Evolutionary conservation across 495 filamentous ascomycete genomes (phyloP).

Genomic region (Glarea lozoyensis): DNA sequence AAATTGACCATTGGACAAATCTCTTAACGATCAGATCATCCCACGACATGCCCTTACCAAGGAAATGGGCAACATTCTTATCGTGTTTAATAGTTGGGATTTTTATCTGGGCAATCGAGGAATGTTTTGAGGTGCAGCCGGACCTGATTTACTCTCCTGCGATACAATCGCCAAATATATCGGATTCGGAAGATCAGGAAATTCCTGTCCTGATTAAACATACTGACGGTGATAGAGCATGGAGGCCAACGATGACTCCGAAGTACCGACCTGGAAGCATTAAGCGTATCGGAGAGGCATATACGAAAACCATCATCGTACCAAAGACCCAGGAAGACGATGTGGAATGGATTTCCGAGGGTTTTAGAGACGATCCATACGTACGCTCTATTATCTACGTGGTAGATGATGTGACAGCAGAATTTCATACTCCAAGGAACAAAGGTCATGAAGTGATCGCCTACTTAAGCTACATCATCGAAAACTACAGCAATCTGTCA

Average conservation of each 20-base stretch:
- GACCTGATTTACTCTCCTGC: too few relatives aligned
- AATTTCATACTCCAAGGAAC: constrained; percentile 39
- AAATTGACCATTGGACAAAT: too few relatives aligned
- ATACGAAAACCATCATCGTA: constrained; percentile 48
- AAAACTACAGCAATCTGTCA: constrained; percentile 52
- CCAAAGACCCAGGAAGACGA: constrained; percentile 44
- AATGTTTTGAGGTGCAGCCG: too few relatives aligned
- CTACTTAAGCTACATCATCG: constrained; percentile 56
- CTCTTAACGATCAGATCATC: too few relatives aligned
- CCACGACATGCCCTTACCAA: too few relatives aligned
- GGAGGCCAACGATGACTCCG: neutral
- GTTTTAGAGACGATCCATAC: constrained; percentile 1
- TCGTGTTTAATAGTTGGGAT: too few relatives aligned
- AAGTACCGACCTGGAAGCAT: constrained; percentile 24
- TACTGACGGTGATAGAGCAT: too few relatives aligned
- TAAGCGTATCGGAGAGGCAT: constrained; percentile 33
- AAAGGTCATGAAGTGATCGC: constrained; percentile 58
- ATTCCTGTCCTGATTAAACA: too few relatives aligned
- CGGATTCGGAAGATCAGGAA: too few relatives aligned
- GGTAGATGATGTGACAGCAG: constrained; percentile 32
- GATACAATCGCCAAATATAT: too few relatives aligned
- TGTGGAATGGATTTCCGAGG: constrained; percentile 46
- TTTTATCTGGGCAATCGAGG: too few relatives aligned
- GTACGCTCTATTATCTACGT: constrained; percentile 30
- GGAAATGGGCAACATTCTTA: too few relatives aligned